These are phyloP conservation scores for Suhomyces kunorum DNA, from an alignment of 1,139 yeast species.

Conservation along the genomic window DNA sequence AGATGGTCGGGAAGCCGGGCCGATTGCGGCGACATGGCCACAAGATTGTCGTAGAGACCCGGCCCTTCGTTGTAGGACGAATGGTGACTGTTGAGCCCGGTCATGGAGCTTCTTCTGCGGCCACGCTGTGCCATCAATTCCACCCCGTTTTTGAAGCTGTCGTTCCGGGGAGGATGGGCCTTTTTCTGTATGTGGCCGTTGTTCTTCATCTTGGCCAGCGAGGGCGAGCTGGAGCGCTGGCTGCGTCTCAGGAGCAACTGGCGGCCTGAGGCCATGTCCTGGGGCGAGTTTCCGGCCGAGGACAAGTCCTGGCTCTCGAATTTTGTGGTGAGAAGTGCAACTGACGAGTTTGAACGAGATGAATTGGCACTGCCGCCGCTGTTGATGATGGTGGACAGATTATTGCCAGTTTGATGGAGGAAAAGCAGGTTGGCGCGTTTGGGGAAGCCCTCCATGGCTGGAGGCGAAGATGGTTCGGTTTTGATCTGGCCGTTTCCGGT, in stretches of 20 bases:
- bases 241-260: slow-evolving; percentile 16
- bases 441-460: slow-evolving; percentile 17
- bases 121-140: slow-evolving; percentile 7
- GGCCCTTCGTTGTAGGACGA: not conserved
- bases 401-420: slow-evolving; percentile 11
- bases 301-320: slow-evolving; percentile 31
- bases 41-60: slow-evolving; percentile 1
- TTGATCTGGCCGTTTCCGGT: slow-evolving; percentile 8
- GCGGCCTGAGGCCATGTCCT: slow-evolving; percentile 7
- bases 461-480: slow-evolving; percentile 11
- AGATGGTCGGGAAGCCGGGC: not conserved
- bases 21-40: slow-evolving; percentile 8
- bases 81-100: not conserved
- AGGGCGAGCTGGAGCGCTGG: slow-evolving; percentile 21
- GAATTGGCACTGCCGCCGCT: slow-evolving; percentile 9
- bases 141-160: slow-evolving; percentile 7
- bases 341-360: slow-evolving; percentile 19
- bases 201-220: slow-evolving; percentile 27
- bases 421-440: slow-evolving; percentile 20
- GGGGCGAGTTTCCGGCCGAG: slow-evolving; percentile 24
- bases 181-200: slow-evolving; percentile 39
- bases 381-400: slow-evolving; percentile 1
- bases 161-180: slow-evolving; percentile 14
- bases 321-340: slow-evolving; percentile 30
- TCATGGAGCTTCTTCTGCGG: slow-evolving; percentile 8